Evolutionary conservation across 345 rosid genomes (phyloP).

Genomic region (Hevea brasiliensis): DNA sequence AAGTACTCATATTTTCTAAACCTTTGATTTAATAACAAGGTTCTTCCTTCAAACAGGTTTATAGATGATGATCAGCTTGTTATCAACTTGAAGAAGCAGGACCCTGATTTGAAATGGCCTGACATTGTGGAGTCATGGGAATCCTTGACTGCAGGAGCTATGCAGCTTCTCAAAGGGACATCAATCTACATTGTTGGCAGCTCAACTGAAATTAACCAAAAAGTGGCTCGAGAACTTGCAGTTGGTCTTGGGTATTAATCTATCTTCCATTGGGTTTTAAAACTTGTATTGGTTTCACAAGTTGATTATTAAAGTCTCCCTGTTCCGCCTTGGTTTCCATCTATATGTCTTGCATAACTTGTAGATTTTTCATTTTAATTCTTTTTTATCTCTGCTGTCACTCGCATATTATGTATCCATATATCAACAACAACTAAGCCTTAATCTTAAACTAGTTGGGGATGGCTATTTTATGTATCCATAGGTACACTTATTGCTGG

Average conservation of each 20-base stretch:
- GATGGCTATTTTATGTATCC: not conserved
- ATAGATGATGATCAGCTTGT: conserved; percentile 80
- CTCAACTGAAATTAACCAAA: conserved; percentile 72
- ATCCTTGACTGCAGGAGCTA: conserved; percentile 67
- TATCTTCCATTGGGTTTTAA: conserved; percentile 6
- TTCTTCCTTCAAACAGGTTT: conserved; percentile 49
- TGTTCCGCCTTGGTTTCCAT: not conserved
- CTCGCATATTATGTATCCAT: not conserved
- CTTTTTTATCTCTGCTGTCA: not conserved
- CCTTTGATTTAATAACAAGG: not conserved
- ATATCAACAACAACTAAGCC: too few relatives aligned
- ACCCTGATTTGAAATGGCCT: conserved; percentile 83
- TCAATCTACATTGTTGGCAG: conserved; percentile 75
- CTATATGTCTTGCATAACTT: not conserved
- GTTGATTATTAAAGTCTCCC: not conserved
- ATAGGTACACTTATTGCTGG: not conserved
- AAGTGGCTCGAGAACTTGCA: conserved; percentile 73
- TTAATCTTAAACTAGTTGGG: too few relatives aligned
- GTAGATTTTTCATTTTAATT: not conserved
- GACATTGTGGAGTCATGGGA: conserved; percentile 90
- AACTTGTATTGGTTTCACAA: not conserved
- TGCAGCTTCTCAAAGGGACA: conserved; percentile 82
- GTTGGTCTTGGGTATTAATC: conserved; percentile 72
- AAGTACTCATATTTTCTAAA: not conserved
- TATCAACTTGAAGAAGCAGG: conserved; percentile 81